Base-by-base conservation (phyloP, 2,329 filamentous ascomycete species). In the Thelonectria discophora region DNA sequence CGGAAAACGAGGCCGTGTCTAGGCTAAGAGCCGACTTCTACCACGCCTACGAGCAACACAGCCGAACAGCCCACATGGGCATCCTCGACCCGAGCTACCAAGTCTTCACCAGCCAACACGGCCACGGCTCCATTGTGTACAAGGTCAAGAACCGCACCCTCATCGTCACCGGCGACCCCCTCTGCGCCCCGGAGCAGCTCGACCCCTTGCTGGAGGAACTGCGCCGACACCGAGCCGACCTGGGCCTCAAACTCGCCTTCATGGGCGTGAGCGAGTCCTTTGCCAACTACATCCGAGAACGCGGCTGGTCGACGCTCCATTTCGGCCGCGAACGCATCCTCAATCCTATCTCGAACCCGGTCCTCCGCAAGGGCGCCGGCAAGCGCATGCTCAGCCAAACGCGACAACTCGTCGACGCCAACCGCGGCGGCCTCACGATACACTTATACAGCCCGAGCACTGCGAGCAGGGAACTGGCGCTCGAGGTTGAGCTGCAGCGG, bases 1-100 rank as follows among this genome's bases (percentile, higher is more conserved):
- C 40, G 18, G 30, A 39, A 5, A 58, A 48, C 12, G 30, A 34
- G 13, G 46, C n/a, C 18, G 30, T 30, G 27, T 10, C 40, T 11
- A 20, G 30, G 9, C 27, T 39, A 3, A 34, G 46, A 27, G 47
- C 46, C 3, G 45, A 46, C 18, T 50, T 60, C 24, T 30, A 49
- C 17, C 24, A 42, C 24, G 56, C 60, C 1, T 68, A 68, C 21
- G 42, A 62, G n/a, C 58, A 55, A 27, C 62, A 62, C 54, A 65
- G 67, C 45, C 52, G 62, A 17, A 66, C 67, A 9, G 62, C 66
- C 9, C 67, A 69, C 60, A 69, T 69, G 67, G 65, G 66, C 8
- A 59, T 69, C 30, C 67, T 69, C 40, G 67, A 69, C 20, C 65
- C 65, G 12, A 65, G 49, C 48, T 69, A 69, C 47, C 21, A 61